These are phyloP conservation scores for Pseudogymnoascus sp. DNA, from an alignment of 2,329 filamentous ascomycete species.

Conservation along the genomic window DNA sequence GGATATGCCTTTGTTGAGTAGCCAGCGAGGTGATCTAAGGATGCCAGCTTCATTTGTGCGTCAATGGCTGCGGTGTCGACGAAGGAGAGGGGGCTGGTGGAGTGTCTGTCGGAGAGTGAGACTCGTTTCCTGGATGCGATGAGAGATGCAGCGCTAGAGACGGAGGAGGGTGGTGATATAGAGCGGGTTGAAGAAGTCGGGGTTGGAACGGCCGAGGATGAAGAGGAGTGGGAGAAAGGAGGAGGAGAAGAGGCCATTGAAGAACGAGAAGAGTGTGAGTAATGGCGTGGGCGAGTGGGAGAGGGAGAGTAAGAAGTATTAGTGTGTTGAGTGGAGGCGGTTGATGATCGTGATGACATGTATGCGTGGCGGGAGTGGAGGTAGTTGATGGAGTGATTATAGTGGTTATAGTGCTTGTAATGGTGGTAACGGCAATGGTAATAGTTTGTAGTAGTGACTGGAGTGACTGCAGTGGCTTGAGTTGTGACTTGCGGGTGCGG, in stretches of 20 bases:
- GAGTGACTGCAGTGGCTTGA: neutral
- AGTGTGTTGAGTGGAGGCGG: slow-evolving; percentile 4
- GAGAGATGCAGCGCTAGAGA: slow-evolving; percentile 17
- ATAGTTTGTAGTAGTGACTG: neutral
- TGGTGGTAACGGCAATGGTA: neutral
- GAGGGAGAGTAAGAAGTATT: slow-evolving; percentile 23
- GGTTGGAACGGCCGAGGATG: slow-evolving; percentile 4
- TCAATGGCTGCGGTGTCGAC: slow-evolving; percentile 50
- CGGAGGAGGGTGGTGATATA: slow-evolving; percentile 9
- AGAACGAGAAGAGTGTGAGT: slow-evolving; percentile 21
- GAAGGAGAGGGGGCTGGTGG: slow-evolving; percentile 44
- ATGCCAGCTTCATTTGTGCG: slow-evolving; percentile 51
- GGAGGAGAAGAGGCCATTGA: slow-evolving; percentile 18
- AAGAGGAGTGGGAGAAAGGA: neutral
- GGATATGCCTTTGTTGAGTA: slow-evolving; percentile 48
- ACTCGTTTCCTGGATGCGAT: slow-evolving; percentile 20
- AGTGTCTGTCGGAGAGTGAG: slow-evolving; percentile 18
- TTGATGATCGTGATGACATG: slow-evolving; percentile 1
- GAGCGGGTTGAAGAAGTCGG: slow-evolving; percentile 9
- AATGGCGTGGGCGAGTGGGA: slow-evolving; percentile 19
- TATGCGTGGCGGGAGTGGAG: neutral
- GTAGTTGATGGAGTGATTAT: neutral
- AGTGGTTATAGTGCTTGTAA: neutral
- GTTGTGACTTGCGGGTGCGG: slow-evolving; percentile 1
- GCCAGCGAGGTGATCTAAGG: slow-evolving; percentile 51